These are phyloP conservation scores for Funneliformis mosseae DNA, from an alignment of 192 early-diverging fungal species.

Conservation along the genomic window DNA sequence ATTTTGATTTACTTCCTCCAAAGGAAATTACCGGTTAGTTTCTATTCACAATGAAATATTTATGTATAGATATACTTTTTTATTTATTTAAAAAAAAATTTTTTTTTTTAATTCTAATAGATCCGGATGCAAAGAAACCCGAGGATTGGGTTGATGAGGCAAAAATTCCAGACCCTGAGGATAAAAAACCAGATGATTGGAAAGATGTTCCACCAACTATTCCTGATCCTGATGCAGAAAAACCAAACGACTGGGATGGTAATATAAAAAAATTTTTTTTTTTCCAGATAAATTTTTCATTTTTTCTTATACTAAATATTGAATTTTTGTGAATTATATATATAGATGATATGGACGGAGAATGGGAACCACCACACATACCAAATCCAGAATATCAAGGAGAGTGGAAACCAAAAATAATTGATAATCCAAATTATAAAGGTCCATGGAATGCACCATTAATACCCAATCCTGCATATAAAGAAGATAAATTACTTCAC, in stretches of 20 bases:
- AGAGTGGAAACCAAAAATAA: constrained; percentile 79
- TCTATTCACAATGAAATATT: too few species aligned
- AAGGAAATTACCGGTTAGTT: constrained; percentile 58
- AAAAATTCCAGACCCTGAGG: constrained; percentile 73
- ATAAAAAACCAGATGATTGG: constrained; percentile 92
- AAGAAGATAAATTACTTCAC: constrained; percentile 81
- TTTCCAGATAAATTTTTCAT: background rate
- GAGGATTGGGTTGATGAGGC: constrained; percentile 91
- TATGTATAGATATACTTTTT: background rate
- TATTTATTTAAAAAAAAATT: background rate
- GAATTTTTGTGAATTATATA: background rate
- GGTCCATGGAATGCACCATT: constrained; percentile 86
- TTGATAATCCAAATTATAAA: constrained; percentile 92
- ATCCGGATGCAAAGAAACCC: constrained; percentile 75
- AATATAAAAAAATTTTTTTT: constrained; percentile 13
- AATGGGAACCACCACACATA: constrained; percentile 89
- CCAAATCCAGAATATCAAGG: constrained; percentile 89
- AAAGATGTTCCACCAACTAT: constrained; percentile 80
- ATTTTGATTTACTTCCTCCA: constrained; percentile 78
- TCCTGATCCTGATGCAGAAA: constrained; percentile 77
- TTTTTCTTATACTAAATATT: background rate
- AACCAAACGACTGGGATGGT: constrained; percentile 91
- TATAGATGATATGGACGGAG: constrained; percentile 87
- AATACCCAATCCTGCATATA: constrained; percentile 93
- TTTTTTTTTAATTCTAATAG: constrained; percentile 42